Base-by-base conservation (phyloP, 768 basidiomycete genomes). In the Suillus luteus region DNA sequence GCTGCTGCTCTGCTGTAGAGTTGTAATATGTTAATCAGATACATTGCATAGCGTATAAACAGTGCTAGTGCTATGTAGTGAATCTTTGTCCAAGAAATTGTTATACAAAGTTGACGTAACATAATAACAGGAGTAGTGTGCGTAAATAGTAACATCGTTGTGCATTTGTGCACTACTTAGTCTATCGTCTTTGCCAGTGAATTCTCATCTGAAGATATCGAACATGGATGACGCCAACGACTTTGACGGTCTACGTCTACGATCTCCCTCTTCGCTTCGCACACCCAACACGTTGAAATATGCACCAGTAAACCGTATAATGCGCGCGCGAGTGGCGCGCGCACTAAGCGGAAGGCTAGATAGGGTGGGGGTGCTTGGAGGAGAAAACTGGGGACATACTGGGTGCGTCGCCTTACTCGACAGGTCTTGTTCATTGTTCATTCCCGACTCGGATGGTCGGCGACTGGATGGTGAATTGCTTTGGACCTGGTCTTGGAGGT, bases 361-460 rank as follows among this genome's bases (percentile, higher is more conserved):
- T 72, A 79, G 90, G 68, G 87, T 91, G 2, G 86, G 88, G 66
- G 88, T 92, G 19, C 82, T 96, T 1, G 93, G 92, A 8, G 79
- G 81, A 48, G 79, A 82, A 33, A 73, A 69, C 54, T 71, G 76
- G 22, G 89, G 93, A 1, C 93, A 95, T 74, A 84, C 83, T 46
- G 93, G 92, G 88, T 88, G 70, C 54, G 79, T 63, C 22, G 15
- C 17, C 66, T 38, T 22, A 9, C n/a, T 61, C 37, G 19, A 35
- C 17, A 19, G 37, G 14, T 14, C 35, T 38, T 37, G 35, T 33
- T 55, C n/a, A 35, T 55, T 14, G 35, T 55, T 22, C 55, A 37
- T 37, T 22, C 52, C 17, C 12, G 33, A 35, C 8, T 35, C 27
- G 6, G 35, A 55, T 37, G 35, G 35, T 8, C 22, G 35, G 35